These are phyloP conservation scores for Thermoascus crustaceus DNA, from an alignment of 2,329 filamentous ascomycete genomes.

Conservation along the genomic window DNA sequence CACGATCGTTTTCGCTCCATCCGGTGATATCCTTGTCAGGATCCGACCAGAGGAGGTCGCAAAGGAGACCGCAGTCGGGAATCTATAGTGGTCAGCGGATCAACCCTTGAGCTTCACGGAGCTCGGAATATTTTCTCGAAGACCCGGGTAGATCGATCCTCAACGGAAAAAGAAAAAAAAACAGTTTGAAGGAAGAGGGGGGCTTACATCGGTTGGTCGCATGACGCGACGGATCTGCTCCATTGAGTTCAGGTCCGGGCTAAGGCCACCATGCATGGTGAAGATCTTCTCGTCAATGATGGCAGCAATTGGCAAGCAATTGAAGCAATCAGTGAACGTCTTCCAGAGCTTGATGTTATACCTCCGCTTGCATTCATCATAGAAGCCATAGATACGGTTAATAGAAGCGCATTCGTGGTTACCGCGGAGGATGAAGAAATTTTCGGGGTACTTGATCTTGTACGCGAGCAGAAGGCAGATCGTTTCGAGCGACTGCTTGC, in stretches of 20 bases:
- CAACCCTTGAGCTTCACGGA: constrained; percentile 25
- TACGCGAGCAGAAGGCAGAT: constrained; percentile 94
- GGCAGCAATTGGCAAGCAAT: constrained; percentile 93
- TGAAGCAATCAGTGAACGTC: constrained; percentile 99
- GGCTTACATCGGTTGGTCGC: constrained; percentile 93
- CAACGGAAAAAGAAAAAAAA: constrained; percentile 11
- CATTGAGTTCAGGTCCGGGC: constrained; percentile 97
- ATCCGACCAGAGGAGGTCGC: constrained; percentile 90
- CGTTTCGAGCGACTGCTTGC: constrained; percentile 98
- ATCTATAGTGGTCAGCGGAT: constrained; percentile 53
- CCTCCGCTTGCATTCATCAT: constrained; percentile 97
- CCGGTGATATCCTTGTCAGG: constrained; percentile 94
- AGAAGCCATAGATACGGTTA: constrained; percentile 99
- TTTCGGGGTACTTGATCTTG: constrained; percentile 99
- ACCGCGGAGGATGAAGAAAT: constrained; percentile 96
- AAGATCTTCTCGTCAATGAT: constrained; percentile 99
- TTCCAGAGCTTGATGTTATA: constrained; percentile 99
- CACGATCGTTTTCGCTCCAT: constrained; percentile 92
- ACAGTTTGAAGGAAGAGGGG: constrained; percentile 5
- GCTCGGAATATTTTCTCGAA: constrained; percentile 12
- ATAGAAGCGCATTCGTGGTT: constrained; percentile 99
- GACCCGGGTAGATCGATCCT: background rate
- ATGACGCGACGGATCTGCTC: constrained; percentile 98
- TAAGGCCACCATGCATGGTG: constrained; percentile 97
- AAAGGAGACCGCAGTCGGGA: constrained; percentile 84